These are phyloP conservation scores for Excoecaria cochinchinensis DNA, from an alignment of 345 rosid genomes.

Conservation along the genomic window DNA sequence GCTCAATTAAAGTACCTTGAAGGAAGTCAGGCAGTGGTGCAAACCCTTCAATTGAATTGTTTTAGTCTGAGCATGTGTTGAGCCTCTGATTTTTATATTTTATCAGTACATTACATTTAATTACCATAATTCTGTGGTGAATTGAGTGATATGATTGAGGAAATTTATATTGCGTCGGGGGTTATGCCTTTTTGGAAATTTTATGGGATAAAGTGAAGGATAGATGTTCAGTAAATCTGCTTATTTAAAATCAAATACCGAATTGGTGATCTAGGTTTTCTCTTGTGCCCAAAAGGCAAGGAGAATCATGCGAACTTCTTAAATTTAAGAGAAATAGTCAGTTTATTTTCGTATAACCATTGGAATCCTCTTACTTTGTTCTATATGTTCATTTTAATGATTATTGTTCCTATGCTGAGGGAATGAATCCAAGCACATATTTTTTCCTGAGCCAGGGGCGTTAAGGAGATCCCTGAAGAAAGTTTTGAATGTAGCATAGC, in stretches of 20 bases:
- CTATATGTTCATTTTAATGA: not conserved
- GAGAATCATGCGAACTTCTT: not conserved
- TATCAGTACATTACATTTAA: not conserved
- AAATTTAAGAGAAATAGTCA: not conserved
- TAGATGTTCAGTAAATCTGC: not conserved
- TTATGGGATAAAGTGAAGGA: not conserved
- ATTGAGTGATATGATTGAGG: not conserved
- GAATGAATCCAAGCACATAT: not conserved
- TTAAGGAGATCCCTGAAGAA: not conserved
- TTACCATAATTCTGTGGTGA: not conserved
- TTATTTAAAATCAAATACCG: not conserved
- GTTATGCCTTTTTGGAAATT: not conserved
- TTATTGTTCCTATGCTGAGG: not conserved
- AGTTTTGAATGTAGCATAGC: constrained; percentile 1
- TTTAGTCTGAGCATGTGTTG: not conserved
- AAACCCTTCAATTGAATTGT: not conserved
- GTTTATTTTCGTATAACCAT: not conserved
- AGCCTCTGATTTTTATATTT: not conserved
- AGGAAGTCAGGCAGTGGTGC: not conserved
- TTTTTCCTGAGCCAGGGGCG: not conserved
- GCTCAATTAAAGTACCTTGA: not conserved
- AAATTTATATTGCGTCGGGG: not conserved
- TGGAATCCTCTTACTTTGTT: not conserved
- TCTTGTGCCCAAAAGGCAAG: not conserved
- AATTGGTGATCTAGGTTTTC: not conserved